phyloP scores from a whole-genome alignment of 179 eudicot species.

The Carnegiea gigantea region DNA sequence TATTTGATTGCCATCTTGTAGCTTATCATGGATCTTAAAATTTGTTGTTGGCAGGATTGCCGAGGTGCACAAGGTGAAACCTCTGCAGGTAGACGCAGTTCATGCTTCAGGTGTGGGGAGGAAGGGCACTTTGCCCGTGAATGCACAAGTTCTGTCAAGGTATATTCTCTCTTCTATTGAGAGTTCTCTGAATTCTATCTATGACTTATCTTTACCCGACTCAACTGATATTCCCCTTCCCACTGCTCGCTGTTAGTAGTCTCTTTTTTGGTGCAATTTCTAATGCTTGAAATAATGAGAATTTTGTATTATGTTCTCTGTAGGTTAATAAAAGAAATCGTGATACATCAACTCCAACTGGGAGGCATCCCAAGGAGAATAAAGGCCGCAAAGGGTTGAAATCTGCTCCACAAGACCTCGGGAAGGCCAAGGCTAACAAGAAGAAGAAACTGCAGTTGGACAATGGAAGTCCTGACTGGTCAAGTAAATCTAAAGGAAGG shows the following conservation, averaged over 20 bases:
- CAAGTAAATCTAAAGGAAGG: conserved; percentile 48
- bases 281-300: not conserved
- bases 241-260: too few species aligned
- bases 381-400: conserved; percentile 32
- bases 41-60: conserved; percentile 49
- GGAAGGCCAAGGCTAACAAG: conserved; percentile 46
- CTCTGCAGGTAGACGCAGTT: conserved; percentile 40
- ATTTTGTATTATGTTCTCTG: conserved; percentile 9
- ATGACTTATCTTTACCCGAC: not conserved
- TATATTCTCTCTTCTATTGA: conserved; percentile 23
- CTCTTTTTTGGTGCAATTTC: too few species aligned
- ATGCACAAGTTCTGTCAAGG: conserved; percentile 65
- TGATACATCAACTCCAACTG: conserved; percentile 54
- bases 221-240: not conserved
- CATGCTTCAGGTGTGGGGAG: conserved; percentile 80
- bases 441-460: conserved; percentile 46
- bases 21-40: conserved; percentile 11
- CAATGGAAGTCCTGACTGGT: conserved; percentile 33
- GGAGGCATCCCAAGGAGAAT: conserved; percentile 36
- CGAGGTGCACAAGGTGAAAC: conserved; percentile 45
- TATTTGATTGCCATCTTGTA: not conserved
- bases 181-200: not conserved
- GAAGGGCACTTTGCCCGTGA: conserved; percentile 92
- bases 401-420: conserved; percentile 56
- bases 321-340: conserved; percentile 59